Evolutionary conservation across 106 monocot genomes (phyloP), one percentile per base, ranked within the genome.

Genomic region (Chionographis japonica): DNA sequence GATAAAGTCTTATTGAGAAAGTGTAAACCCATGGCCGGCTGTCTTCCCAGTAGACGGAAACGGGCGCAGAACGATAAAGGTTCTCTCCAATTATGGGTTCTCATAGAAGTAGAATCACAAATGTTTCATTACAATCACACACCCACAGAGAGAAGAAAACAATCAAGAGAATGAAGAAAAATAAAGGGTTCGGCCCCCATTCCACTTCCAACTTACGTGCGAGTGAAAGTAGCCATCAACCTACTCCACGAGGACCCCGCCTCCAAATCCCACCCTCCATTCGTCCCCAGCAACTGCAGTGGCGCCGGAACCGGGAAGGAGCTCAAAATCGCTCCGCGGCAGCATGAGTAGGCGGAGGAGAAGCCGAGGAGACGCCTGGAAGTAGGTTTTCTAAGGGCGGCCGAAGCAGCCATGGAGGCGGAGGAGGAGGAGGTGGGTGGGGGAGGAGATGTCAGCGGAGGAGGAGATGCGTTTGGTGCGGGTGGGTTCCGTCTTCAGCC

Each of bases 191-290:
- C 27, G 27, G 27, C 27, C 27, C 27, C 27, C 27, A 27, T 27
- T 13, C 54, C 54, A 54, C 6, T 46, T 64, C 12, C 12, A 40
- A 76, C 72, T 71, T 52, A 85, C 85, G 85, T 85, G 50, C 85
- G 73, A 14, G 69, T 74, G 74, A 85, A 85, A 43, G 85, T 85
- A 52, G 77, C 85, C 85, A 85, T 81, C 20, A 77, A 80, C 35
- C 80, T 61, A 13, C 42, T 40, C 73, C 40, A 56, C 40, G 13
- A 57, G 6, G 38, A 49, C 35, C 62, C 63, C 14, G 15, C 3
- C 8, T 50, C 52, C 37, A 40, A 13, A 12, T 12, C n/a, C 12
- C 20, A 58, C 58, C 27, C 56, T 20, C 19, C 59, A 58, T 70
- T 54, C 3, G 39, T 15, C 13, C 57, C 72, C 38, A 37, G 54